Conservation (phyloP, 2,329 filamentous ascomycete species). For the Alternaria ventricosa region DNA sequence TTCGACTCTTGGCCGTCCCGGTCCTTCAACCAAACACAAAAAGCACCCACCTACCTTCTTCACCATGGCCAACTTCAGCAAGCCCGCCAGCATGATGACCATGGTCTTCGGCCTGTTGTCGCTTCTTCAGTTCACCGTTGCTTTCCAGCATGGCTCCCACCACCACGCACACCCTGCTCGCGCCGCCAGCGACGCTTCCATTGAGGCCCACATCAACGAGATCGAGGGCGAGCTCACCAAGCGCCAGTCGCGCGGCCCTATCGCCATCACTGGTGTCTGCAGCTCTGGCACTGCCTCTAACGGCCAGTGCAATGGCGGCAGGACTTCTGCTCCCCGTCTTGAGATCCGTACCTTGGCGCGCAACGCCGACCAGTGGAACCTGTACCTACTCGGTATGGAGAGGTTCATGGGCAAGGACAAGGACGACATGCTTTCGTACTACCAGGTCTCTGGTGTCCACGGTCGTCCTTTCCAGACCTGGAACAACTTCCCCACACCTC, state of each 20-base stretch:
- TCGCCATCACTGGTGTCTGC: constrained; percentile 41
- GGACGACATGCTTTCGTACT: constrained; percentile 72
- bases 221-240: constrained; percentile 28
- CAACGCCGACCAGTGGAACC: constrained; percentile 69
- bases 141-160: constrained; percentile 33
- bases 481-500: constrained; percentile 53
- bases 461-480: constrained; percentile 71
- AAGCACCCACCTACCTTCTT: constrained; percentile 11
- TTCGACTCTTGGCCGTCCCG: constrained; percentile 13
- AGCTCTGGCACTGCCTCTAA: constrained; percentile 28
- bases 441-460: constrained; percentile 80
- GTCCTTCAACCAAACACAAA: constrained; percentile 13
- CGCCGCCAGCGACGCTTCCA: constrained; percentile 23
- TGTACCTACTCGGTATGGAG: constrained; percentile 77
- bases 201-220: constrained; percentile 35
- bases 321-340: constrained; percentile 55
- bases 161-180: constrained; percentile 27
- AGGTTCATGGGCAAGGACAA: constrained; percentile 74
- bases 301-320: constrained; percentile 33
- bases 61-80: constrained; percentile 46
- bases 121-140: constrained; percentile 41
- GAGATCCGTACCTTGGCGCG: constrained; percentile 74
- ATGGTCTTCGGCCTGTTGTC: constrained; percentile 43
- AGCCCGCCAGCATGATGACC: constrained; percentile 41
- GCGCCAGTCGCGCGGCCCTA: constrained; percentile 29